Percentiles rank a stretch among this genome's conserved stretches.
Evolutionary conservation across 2,329 filamentous ascomycete genomes (phyloP).

Genomic region (Penicillium sp.): DNA sequence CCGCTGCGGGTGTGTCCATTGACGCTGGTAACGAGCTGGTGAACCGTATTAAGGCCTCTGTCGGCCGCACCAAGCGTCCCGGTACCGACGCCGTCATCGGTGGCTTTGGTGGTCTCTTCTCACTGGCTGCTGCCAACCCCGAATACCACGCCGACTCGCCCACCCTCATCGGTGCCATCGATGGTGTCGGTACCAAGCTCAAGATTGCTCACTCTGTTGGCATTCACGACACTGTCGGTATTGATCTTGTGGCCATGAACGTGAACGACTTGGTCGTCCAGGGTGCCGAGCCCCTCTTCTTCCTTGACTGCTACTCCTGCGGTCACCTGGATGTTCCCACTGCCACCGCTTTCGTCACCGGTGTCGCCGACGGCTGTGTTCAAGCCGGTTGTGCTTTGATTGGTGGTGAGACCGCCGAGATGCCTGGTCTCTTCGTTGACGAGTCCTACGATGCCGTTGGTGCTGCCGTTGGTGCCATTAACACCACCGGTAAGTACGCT

Average conservation of each 20-base stretch:
- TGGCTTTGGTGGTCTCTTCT: conserved; percentile 87
- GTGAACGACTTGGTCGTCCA: conserved; percentile 97
- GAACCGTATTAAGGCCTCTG: conserved; percentile 83
- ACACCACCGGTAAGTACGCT: conserved; percentile 51
- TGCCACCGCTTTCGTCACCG: conserved; percentile 83
- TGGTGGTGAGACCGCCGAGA: conserved; percentile 97
- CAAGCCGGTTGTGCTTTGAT: conserved; percentile 85
- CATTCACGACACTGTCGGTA: conserved; percentile 91
- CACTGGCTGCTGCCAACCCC: conserved; percentile 65
- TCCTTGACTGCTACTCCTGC: conserved; percentile 97
- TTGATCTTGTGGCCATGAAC: conserved; percentile 98
- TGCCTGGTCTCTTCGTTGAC: conserved; percentile 89
- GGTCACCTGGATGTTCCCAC: conserved; percentile 77
- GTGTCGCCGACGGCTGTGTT: conserved; percentile 83
- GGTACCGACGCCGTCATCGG: conserved; percentile 93
- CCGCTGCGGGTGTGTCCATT: conserved; percentile 88
- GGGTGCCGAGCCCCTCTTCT: conserved; percentile 90
- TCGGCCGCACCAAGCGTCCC: conserved; percentile 78
- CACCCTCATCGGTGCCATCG: conserved; percentile 88
- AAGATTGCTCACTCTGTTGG: conserved; percentile 89
- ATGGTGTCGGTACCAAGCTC: conserved; percentile 95
- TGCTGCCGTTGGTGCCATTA: conserved; percentile 81
- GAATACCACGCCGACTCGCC: conserved; percentile 75
- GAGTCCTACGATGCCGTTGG: conserved; percentile 94
- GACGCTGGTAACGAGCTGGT: conserved; percentile 93